Evolutionary conservation across 2,329 filamentous ascomycete species (phyloP).

Genomic region (Aspergillus luchuensis): DNA sequence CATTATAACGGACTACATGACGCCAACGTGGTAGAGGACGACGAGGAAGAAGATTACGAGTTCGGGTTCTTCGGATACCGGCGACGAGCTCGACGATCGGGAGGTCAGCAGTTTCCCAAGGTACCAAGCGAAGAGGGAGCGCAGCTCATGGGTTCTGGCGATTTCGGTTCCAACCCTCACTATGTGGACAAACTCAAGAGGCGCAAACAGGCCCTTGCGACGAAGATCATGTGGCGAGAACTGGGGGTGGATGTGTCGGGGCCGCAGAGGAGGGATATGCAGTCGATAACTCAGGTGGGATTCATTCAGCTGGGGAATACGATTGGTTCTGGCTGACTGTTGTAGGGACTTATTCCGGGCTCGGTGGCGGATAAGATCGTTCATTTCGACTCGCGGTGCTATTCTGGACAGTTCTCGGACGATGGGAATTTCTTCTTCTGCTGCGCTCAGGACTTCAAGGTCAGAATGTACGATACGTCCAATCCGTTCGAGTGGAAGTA

Average conservation of each 20-base stretch:
- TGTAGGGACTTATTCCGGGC: slow-evolving; percentile 72
- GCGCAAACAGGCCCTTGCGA: slow-evolving; percentile 63
- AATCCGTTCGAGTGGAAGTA: slow-evolving; percentile 95
- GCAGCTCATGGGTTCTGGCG: slow-evolving; percentile 78
- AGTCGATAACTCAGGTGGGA: slow-evolving; percentile 68
- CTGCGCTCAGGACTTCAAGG: slow-evolving; percentile 87
- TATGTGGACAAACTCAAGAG: slow-evolving; percentile 53
- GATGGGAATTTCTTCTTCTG: slow-evolving; percentile 98
- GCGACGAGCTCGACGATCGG: slow-evolving; percentile 48
- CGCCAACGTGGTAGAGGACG: slow-evolving; percentile 27
- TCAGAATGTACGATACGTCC: slow-evolving; percentile 96
- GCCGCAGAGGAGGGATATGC: slow-evolving; percentile 62
- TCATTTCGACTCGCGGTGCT: slow-evolving; percentile 81
- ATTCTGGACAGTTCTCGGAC: slow-evolving; percentile 94
- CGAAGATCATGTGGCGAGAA: slow-evolving; percentile 77
- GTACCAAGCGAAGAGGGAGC: slow-evolving; percentile 77
- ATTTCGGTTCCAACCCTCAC: slow-evolving; percentile 71
- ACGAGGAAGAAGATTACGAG: slow-evolving; percentile 35
- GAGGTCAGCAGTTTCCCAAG: slow-evolving; percentile 68
- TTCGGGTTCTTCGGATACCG: slow-evolving; percentile 44
- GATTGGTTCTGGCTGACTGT: neutral
- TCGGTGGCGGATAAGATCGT: slow-evolving; percentile 82
- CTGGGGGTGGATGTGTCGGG: slow-evolving; percentile 67
- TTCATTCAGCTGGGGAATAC: neutral
- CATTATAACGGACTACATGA: slow-evolving; percentile 34